Evolutionary conservation across 768 basidiomycete species (phyloP).

Genomic region (Imleria badia): DNA sequence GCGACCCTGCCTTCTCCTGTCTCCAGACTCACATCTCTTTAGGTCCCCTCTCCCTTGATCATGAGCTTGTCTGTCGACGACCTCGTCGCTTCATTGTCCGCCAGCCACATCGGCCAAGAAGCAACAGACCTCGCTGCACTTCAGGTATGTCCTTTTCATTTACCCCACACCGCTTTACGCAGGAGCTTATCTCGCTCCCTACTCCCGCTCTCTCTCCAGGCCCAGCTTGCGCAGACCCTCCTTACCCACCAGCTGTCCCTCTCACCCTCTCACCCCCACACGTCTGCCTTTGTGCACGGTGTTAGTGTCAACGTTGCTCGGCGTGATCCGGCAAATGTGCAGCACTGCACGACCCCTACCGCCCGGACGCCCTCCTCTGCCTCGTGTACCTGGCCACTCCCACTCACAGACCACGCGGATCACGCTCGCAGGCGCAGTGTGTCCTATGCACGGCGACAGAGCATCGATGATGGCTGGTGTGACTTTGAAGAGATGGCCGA

Average conservation of each 20-base stretch:
- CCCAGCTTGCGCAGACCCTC: constrained; percentile 48
- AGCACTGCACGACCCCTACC: constrained; percentile 43
- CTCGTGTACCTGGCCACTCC: constrained; percentile 32
- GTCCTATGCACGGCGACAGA: constrained; percentile 23
- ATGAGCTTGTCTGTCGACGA: constrained; percentile 53
- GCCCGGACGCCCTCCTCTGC: constrained; percentile 34
- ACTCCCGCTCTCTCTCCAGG: constrained; percentile 25
- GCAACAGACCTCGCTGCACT: constrained; percentile 49
- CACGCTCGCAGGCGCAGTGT: constrained; percentile 30
- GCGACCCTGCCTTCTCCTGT: constrained; percentile 16
- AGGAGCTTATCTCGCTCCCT: constrained; percentile 17
- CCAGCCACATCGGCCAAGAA: constrained; percentile 53
- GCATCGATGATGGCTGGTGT: constrained; percentile 27
- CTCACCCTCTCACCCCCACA: constrained; percentile 16
- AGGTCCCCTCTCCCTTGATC: constrained; percentile 9
- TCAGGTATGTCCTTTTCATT: constrained; percentile 35
- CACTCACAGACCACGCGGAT: constrained; percentile 20
- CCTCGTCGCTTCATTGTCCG: constrained; percentile 47
- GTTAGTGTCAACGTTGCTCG: constrained; percentile 21
- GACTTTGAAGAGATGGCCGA: constrained; percentile 44
- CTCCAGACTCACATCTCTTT: background rate
- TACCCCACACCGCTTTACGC: constrained; percentile 16
- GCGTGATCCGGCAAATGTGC: constrained; percentile 35
- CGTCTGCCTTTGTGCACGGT: constrained; percentile 19
- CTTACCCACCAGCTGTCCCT: constrained; percentile 33